phyloP scores from a whole-genome alignment of 202 grass and related monocot genomes.

The Musa balbisiana region DNA sequence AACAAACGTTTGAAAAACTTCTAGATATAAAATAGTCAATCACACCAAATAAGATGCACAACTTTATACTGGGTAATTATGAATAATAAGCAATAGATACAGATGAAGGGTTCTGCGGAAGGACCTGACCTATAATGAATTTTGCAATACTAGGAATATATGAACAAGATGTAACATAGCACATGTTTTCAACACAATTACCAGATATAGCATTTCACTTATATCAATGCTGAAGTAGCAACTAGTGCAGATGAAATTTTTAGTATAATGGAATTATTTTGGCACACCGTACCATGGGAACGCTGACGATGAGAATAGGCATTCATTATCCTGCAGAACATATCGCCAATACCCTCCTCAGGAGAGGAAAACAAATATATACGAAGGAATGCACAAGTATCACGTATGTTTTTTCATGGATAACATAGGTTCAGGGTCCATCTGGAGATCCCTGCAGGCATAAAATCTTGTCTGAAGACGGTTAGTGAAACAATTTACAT shows the following conservation, averaged over 20 bases:
- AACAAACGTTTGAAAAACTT: too few relatives aligned
- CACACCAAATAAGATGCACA: too few relatives aligned
- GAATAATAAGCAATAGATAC: too few relatives aligned
- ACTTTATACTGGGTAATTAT: too few relatives aligned
- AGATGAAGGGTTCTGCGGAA: background rate
- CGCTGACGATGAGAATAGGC: constrained; percentile 92
- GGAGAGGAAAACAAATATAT: constrained; percentile 19
- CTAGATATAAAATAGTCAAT: too few relatives aligned
- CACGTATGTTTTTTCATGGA: background rate
- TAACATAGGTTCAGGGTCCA: constrained; percentile 84
- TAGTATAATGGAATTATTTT: background rate
- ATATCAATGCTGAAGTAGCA: background rate
- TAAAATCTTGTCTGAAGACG: constrained; percentile 66
- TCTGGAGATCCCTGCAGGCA: constrained; percentile 93
- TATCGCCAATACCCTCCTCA: constrained; percentile 50
- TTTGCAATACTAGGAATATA: background rate
- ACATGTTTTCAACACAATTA: background rate
- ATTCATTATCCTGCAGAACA: constrained; percentile 96
- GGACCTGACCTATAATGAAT: too few relatives aligned
- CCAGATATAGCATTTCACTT: background rate
- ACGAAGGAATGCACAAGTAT: background rate
- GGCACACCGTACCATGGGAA: constrained; percentile 51
- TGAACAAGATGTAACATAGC: background rate
- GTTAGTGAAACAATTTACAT: constrained; percentile 16
- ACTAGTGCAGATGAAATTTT: background rate